A percentile compares a stretch with the other conserved stretches of the same genome.
Evolutionary conservation across 2,329 filamentous ascomycete genomes (phyloP).

Genomic region (Phialemonium atrogriseum): DNA sequence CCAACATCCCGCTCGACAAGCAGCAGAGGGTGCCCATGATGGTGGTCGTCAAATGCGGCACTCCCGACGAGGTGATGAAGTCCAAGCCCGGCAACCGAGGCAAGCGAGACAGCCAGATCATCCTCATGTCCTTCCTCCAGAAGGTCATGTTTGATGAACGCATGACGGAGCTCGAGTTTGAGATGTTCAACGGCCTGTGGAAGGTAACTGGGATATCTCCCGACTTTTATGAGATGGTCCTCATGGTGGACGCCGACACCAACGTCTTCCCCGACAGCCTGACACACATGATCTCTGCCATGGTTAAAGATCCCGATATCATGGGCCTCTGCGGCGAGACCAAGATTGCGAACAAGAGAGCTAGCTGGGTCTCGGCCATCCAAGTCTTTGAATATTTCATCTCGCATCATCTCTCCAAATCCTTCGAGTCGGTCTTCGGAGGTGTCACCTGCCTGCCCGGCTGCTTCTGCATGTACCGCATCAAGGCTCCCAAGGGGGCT

Average conservation of each 20-base stretch:
- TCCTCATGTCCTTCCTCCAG: slow-evolving; percentile 97
- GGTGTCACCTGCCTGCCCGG: slow-evolving; percentile 97
- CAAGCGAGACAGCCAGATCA: slow-evolving; percentile 98
- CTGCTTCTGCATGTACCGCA: slow-evolving; percentile 99
- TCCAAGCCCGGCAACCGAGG: slow-evolving; percentile 94
- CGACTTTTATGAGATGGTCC: slow-evolving; percentile 94
- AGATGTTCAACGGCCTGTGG: slow-evolving; percentile 99
- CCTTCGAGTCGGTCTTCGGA: slow-evolving; percentile 96
- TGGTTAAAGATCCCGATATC: slow-evolving; percentile 98
- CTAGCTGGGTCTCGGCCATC: slow-evolving; percentile 93
- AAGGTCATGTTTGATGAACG: slow-evolving; percentile 99
- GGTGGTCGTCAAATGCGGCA: slow-evolving; percentile 90
- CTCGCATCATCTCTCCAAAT: slow-evolving; percentile 92
- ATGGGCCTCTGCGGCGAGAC: slow-evolving; percentile 99
- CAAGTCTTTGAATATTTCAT: slow-evolving; percentile 99
- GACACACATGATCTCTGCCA: slow-evolving; percentile 97
- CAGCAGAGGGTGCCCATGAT: slow-evolving; percentile 98
- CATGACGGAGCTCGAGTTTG: slow-evolving; percentile 98
- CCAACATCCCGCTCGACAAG: slow-evolving; percentile 70
- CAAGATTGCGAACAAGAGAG: slow-evolving; percentile 97
- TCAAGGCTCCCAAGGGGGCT: slow-evolving; percentile 96
- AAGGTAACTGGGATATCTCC: slow-evolving; percentile 97
- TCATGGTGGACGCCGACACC: slow-evolving; percentile 99
- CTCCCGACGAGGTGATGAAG: slow-evolving; percentile 71
- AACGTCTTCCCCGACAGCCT: slow-evolving; percentile 98